phyloP scores from a whole-genome alignment of 306 rosid species.

The Phaseolus lunatus region DNA sequence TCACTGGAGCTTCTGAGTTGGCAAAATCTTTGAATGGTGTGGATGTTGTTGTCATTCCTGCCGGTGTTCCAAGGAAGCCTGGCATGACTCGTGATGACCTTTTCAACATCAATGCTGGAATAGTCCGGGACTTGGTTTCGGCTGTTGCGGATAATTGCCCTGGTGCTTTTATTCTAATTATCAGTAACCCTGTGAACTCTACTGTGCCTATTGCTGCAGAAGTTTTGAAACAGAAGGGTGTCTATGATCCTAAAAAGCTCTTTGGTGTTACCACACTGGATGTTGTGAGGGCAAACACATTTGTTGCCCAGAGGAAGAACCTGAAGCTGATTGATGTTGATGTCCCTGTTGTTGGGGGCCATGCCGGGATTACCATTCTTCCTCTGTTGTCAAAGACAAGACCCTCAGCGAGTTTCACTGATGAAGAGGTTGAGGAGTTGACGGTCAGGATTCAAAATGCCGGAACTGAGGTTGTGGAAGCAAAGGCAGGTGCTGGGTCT shows the following conservation, averaged over 20 bases:
- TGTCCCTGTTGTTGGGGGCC: constrained; percentile 96
- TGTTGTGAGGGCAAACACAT: constrained; percentile 98
- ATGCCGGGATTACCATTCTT: constrained; percentile 94
- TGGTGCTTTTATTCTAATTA: constrained; percentile 82
- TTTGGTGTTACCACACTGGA: constrained; percentile 95
- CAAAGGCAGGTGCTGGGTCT: constrained; percentile 97
- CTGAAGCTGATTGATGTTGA: constrained; percentile 94
- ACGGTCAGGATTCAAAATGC: constrained; percentile 94
- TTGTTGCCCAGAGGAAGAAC: constrained; percentile 92
- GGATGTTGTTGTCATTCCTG: constrained; percentile 91
- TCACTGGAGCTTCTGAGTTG: constrained; percentile 84
- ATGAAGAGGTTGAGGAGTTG: constrained; percentile 76
- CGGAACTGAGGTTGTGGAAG: constrained; percentile 98
- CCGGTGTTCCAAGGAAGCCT: constrained; percentile 97
- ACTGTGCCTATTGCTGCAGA: constrained; percentile 96
- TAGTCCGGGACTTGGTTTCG: constrained; percentile 78
- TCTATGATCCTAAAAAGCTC: constrained; percentile 91
- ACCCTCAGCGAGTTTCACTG: constrained; percentile 75
- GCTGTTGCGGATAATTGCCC: constrained; percentile 98
- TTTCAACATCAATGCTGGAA: constrained; percentile 94
- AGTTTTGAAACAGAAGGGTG: constrained; percentile 84
- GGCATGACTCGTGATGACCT: constrained; percentile 99
- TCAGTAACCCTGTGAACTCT: constrained; percentile 97
- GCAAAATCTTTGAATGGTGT: constrained; percentile 72
- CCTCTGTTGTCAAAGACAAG: constrained; percentile 88